Evolutionary conservation across 495 filamentous ascomycete species (phyloP), one percentile per base, ranked within the genome.

Genomic region (Jackrogersella minutella): DNA sequence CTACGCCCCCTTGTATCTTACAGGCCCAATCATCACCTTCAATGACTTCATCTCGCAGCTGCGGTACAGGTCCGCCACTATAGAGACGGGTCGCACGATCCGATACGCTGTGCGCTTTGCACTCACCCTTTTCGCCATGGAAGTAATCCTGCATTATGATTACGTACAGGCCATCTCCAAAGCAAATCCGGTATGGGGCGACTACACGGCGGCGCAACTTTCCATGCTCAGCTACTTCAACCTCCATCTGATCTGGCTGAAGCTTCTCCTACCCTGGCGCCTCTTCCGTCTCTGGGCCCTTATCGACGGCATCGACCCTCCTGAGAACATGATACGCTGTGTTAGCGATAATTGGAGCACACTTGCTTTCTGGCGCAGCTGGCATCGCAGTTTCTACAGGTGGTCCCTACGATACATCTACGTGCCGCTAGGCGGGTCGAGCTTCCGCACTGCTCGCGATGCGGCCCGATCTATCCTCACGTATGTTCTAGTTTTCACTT

Each of bases 241-340:
- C 78, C 88, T 99, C 17, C 91, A 97, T 81, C 87, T 97, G 76
- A 93, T 99, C 77, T 99, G 95, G 95, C 85, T 99, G 44, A 99
- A 99, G 75, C 88, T 99, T 0, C 87, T 99, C 0, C 85, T 98
- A 3, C 96, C 94, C 10, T 99, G 93, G 93, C 91, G 95, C 6
- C 90, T 98, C 78, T 99, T 99, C 86, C 91, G 95, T 5, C 85
- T 99, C 17, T 99, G 95, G 95, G 81, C 91, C 0, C 84, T 98
- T 1, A 71, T 92, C 37, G 95, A 99, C 74, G 90, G 90, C 64
- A 86, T 98, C 70, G 95, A 99, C 73, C 93, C 95, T 0, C 93
- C 95, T 2, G 95, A 99, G 76, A 99, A 99, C 78, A 95, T 99
- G 91, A 84, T 98, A 50, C 92, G 95, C 70, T 99, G 95, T 80